Conservation (phyloP, 805 yeast genomes). For the Starmerella bombicola region DNA sequence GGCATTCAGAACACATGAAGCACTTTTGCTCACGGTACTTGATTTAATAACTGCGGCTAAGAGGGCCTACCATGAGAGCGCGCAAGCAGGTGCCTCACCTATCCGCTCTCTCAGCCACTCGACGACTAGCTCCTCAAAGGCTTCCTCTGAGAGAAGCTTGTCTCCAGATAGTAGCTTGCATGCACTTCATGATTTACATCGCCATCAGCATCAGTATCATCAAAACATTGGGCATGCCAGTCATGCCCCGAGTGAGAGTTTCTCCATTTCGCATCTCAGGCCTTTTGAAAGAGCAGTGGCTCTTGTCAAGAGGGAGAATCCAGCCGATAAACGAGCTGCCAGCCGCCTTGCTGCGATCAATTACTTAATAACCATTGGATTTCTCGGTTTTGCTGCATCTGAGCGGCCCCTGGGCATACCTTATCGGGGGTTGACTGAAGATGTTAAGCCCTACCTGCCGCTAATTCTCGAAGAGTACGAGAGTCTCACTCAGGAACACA, state of each 20-base stretch:
- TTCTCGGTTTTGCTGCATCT: neutral
- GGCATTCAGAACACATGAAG: slow-evolving; percentile 2
- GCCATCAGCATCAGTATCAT: no score
- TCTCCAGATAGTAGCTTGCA: no score
- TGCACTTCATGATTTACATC: no score
- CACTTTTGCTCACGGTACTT: neutral
- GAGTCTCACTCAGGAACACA: neutral
- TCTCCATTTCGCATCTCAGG: neutral
- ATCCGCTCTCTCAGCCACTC: no score
- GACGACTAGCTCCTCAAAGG: no score
- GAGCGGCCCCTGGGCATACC: slow-evolving; percentile 2
- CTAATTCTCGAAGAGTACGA: neutral
- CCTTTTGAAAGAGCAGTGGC: slow-evolving; percentile 1
- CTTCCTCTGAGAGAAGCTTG: no score
- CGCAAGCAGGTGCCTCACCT: no score
- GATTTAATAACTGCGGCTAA: slow-evolving; percentile 1
- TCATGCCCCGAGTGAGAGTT: no score
- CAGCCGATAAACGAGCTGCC: neutral
- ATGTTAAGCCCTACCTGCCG: neutral
- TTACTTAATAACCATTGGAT: neutral
- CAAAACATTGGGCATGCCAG: no score
- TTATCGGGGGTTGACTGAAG: neutral
- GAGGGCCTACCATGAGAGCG: neutral
- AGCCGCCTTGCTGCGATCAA: slow-evolving; percentile 3
- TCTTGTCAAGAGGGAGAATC: neutral